phyloP scores from a whole-genome alignment of 768 basidiomycete species.

The Lactarius sanguifluus region DNA sequence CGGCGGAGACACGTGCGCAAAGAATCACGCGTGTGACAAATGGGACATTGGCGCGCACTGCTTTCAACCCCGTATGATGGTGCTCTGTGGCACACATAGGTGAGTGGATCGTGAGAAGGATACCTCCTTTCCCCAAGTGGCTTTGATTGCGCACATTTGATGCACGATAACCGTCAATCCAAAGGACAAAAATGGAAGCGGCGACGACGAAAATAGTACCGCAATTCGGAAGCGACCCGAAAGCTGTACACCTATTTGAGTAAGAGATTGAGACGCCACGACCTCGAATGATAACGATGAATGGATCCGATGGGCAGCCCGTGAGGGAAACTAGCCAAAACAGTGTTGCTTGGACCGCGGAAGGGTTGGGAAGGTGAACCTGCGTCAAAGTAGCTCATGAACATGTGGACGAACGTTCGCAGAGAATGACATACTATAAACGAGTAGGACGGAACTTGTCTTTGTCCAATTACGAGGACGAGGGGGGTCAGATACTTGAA shows the following conservation, averaged over 20 bases:
- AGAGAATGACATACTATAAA: conserved; percentile 1
- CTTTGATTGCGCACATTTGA: conserved; percentile 59
- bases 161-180: conserved; percentile 33
- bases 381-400: conserved; percentile 10
- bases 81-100: background rate
- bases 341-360: background rate
- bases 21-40: background rate
- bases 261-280: conserved; percentile 48
- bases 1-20: conserved; percentile 10
- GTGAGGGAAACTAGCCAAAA: background rate
- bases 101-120: conserved; percentile 39
- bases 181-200: background rate
- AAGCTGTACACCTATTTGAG: conserved; percentile 49
- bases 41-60: background rate
- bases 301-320: background rate
- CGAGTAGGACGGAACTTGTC: background rate
- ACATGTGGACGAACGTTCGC: background rate
- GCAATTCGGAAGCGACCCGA: conserved; percentile 44
- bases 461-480: background rate
- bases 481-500: background rate
- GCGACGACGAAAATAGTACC: conserved; percentile 1
- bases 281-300: conserved; percentile 23
- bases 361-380: background rate
- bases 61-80: background rate
- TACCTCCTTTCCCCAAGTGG: conserved; percentile 48